A percentile compares a stretch with the other conserved stretches of the same genome.
phyloP scores from a whole-genome alignment of 257 asterid species.

The Jasminum sambac region DNA sequence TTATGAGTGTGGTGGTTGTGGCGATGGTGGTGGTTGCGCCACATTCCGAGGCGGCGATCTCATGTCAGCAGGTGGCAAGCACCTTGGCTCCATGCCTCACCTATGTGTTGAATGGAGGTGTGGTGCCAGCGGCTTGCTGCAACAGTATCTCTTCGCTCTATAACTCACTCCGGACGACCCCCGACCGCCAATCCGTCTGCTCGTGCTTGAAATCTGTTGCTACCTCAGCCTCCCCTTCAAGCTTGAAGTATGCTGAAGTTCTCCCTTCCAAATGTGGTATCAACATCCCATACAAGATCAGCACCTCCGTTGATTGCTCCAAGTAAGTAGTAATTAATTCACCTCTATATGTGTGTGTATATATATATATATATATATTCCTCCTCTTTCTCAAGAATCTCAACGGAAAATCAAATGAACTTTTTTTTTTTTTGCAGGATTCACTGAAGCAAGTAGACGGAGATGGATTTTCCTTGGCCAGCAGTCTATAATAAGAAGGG shows the following conservation, averaged over 20 bases:
- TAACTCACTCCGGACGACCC: constrained; percentile 29
- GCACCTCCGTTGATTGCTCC: constrained; percentile 54
- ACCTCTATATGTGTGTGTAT: no score
- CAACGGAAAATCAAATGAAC: no score
- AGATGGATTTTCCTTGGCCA: no score
- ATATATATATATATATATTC: no score
- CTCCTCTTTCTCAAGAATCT: no score
- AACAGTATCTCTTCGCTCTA: constrained; percentile 34
- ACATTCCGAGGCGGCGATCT: constrained; percentile 36
- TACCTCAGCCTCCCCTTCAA: constrained; percentile 23
- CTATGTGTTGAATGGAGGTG: constrained; percentile 37
- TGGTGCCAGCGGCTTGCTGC: constrained; percentile 43
- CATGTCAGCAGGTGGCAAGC: constrained; percentile 37
- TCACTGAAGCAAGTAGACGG: no score
- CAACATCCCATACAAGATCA: constrained; percentile 50
- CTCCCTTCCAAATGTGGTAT: constrained; percentile 55
- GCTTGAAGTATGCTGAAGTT: constrained; percentile 33
- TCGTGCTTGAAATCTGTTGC: constrained; percentile 50
- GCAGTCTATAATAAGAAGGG: no score
- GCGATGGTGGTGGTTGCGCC: constrained; percentile 29
- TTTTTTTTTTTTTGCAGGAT: no score
- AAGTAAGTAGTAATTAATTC: no score
- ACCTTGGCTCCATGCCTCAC: constrained; percentile 41
- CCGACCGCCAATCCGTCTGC: constrained; percentile 58
- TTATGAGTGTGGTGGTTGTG: constrained; percentile 25